phyloP scores from a whole-genome alignment of 1,284 basidiomycete species.

The Ganoderma boninense region DNA sequence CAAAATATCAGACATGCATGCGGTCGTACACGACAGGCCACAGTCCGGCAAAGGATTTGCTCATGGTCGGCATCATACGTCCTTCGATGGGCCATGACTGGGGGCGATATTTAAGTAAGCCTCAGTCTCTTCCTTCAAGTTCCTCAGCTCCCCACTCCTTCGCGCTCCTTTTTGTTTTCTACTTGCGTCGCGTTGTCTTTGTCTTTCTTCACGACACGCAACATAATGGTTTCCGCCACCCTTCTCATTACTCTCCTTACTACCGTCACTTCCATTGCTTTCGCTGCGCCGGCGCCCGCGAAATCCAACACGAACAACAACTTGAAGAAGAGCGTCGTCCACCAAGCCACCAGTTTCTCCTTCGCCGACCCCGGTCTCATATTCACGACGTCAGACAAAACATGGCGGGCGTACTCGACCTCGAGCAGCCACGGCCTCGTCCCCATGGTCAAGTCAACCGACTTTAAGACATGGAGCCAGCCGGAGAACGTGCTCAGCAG shows the following conservation, averaged over 20 bases:
- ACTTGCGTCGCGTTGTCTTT: not conserved
- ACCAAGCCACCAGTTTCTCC: conserved; percentile 9
- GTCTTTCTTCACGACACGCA: not conserved
- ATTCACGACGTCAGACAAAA: conserved; percentile 1
- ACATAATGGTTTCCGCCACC: not conserved
- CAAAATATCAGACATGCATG: conserved; percentile 6
- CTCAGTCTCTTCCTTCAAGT: not conserved
- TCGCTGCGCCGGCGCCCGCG: not conserved
- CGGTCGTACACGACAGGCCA: not conserved
- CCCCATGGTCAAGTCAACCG: conserved; percentile 10
- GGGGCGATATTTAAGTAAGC: conserved; percentile 1
- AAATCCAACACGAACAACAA: not conserved
- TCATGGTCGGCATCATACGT: not conserved
- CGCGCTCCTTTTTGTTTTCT: not conserved
- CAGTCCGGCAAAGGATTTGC: not conserved
- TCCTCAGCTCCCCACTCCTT: not conserved
- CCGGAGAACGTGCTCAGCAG: not conserved
- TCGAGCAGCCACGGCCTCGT: conserved; percentile 10
- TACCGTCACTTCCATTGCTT: not conserved
- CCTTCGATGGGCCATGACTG: not conserved
- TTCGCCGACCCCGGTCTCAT: not conserved
- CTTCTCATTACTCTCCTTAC: not conserved
- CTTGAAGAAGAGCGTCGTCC: not conserved
- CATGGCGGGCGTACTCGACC: conserved; percentile 18
- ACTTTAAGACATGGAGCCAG: conserved; percentile 12